Base-by-base conservation (phyloP, 345 rosid species). In the Erysimum cheiranthoides region DNA sequence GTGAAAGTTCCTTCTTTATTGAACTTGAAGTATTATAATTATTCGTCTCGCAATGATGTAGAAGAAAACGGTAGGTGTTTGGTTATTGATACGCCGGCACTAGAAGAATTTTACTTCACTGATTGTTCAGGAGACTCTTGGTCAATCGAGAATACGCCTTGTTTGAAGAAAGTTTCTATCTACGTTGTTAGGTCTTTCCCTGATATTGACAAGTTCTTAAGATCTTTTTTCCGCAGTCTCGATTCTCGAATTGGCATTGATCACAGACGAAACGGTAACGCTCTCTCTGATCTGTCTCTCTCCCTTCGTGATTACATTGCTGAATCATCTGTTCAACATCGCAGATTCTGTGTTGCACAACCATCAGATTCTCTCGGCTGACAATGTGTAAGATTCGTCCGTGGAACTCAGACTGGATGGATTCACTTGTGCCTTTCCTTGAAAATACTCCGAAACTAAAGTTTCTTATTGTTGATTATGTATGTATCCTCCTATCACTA, bases 1-100 rank as follows among this genome's bases (percentile, higher is more conserved):
- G 64, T 59, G 21, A 35, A 59, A 35, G 45, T 35, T 16, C 43
- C 64, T 34, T 34, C 27, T 35, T 36, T 59, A 59, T 59, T 16
- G 64, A 0, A 8, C 4, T 32, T 57, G 0, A 3, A 0, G 1
- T 31, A 57, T 56, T 0, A 1, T 3, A 7, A n/a, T 18, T 0
- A 4, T 58, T 32, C 8, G 59, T 5, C 3, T 42, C 3, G 3
- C 18, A 45, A 46, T n/a, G 47, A 46, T 46, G 21, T 46, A 46
- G 18, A 13, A 57, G n/a, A n/a, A n/a, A n/a, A 5, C 1, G 11
- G 21, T 31, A 31, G 61, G 18, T 8, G 39, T 11, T n/a, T 57
- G 39, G 61, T 57, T 6, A 30, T 57, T 13, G 39, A 57, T 8
- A 57, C 62, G 32, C 62, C 62, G n/a, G 35, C n/a, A 25, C 27